A percentile compares a stretch with the other conserved stretches of the same genome.
Conservation (phyloP, 2,329 filamentous ascomycete species). For the Neoarthrinium moseri region DNA sequence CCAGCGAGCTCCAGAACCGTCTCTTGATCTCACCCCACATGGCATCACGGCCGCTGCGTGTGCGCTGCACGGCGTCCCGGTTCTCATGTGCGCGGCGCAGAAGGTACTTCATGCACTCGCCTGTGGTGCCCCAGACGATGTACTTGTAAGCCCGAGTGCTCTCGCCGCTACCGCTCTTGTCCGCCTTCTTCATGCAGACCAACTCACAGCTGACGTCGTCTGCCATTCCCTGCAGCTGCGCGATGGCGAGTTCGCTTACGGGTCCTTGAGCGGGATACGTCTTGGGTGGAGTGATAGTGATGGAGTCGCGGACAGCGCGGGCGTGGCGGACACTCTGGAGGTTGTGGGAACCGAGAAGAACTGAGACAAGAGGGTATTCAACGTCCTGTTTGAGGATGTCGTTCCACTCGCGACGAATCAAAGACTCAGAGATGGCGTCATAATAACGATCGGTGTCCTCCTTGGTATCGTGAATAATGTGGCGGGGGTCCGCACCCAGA, state of each 20-base stretch:
- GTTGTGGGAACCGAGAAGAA: constrained; percentile 86
- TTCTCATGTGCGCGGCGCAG: constrained; percentile 74
- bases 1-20: constrained; percentile 45
- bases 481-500: constrained; percentile 65
- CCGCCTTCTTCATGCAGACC: constrained; percentile 24
- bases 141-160: constrained; percentile 59
- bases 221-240: constrained; percentile 92
- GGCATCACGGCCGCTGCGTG: constrained; percentile 59
- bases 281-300: constrained; percentile 9
- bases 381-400: constrained; percentile 44
- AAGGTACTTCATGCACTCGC: constrained; percentile 86
- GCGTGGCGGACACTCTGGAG: constrained; percentile 64
- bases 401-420: constrained; percentile 65
- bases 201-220: constrained; percentile 80
- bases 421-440: constrained; percentile 65
- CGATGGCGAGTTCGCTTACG: constrained; percentile 55
- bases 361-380: constrained; percentile 55
- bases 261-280: constrained; percentile 29
- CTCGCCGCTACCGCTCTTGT: constrained; percentile 9
- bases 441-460: constrained; percentile 70
- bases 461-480: constrained; percentile 72
- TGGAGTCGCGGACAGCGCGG: constrained; percentile 47
- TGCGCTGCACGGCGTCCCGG: constrained; percentile 65
- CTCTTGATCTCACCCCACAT: constrained; percentile 62
- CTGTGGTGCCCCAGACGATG: constrained; percentile 67